Evolutionary conservation across 2,329 filamentous ascomycete species (phyloP), one percentile per base, ranked within the genome.

Genomic region (Fusarium musae): DNA sequence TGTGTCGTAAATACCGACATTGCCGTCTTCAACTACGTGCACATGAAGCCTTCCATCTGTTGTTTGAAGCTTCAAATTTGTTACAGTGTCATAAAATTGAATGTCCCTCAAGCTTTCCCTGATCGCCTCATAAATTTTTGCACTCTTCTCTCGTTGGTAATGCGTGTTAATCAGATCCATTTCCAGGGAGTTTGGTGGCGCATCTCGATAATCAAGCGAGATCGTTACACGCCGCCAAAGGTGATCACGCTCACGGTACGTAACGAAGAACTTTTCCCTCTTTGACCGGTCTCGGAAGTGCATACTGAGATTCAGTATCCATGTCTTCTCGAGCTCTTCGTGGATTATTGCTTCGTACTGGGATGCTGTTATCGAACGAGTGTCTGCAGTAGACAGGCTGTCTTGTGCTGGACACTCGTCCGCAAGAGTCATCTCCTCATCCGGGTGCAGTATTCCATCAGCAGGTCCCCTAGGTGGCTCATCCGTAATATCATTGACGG

Each of bases 231-330:
- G 89, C 62, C 94, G 90, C 93, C 95, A 97, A 69, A 90, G 86
- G 70, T 90, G 92, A 9, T 93, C 91, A 53, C 89, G 88, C 80
- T 97, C 93, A 53, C 95, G 93, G 80, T 93, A 99, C 0, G 96
- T 98, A 72, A 99, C 92, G 81, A 98, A 99, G 85, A 98, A 98
- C 82, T 99, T 99, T 82, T 99, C 96, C 47, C 96, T 90, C 77
- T 93, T 93, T 17, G 95, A 97, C 78, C 93, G 92, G 83, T 99
- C 96, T 66, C 95, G 91, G 82, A 98, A 99, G 82, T 97, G 95
- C 96, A 99, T 98, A 83, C 95, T 98, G 68, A 98, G 88, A 79
- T 99, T 99, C 75, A 99, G 86, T 68, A 99, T 98, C 96, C 96
- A 99, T 78, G 89, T 92, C 69, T 87, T 89, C 78, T 98, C 95